phyloP scores from a whole-genome alignment of 441 rosid genomes.

The Adansonia grandidieri region DNA sequence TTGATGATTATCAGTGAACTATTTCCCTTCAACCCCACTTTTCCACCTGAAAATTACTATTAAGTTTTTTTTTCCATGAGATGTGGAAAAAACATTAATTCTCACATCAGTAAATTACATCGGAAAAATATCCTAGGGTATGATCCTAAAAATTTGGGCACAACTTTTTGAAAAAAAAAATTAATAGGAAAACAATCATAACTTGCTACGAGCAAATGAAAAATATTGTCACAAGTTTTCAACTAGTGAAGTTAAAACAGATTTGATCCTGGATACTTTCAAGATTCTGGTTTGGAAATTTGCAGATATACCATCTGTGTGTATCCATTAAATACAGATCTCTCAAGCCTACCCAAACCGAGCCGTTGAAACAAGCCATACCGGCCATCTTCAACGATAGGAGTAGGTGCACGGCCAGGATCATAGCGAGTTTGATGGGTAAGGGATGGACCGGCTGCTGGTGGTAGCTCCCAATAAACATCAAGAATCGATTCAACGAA shows the following conservation, averaged over 20 bases:
- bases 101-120: not conserved
- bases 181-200: not conserved
- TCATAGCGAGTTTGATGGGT: slow-evolving; percentile 91
- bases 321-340: slow-evolving; percentile 88
- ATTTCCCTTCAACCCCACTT: not conserved
- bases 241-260: not conserved
- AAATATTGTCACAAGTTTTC: slow-evolving; percentile 8
- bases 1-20: not conserved
- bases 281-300: slow-evolving; percentile 64
- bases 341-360: slow-evolving; percentile 71
- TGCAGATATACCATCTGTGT: slow-evolving; percentile 95
- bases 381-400: slow-evolving; percentile 89
- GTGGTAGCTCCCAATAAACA: slow-evolving; percentile 94
- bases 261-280: slow-evolving; percentile 30
- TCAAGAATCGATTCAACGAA: slow-evolving; percentile 78
- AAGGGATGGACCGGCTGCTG: slow-evolving; percentile 89
- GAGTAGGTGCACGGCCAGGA: slow-evolving; percentile 76
- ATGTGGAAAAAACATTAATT: not conserved
- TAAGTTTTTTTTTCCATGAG: not conserved
- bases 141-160: not conserved
- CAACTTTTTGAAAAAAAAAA: not conserved
- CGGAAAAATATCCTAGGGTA: not conserved
- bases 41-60: not conserved
- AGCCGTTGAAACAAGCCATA: slow-evolving; percentile 71
- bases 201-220: not conserved